Base-by-base conservation (phyloP, 441 rosid species). In the Erodium moschatum region DNA sequence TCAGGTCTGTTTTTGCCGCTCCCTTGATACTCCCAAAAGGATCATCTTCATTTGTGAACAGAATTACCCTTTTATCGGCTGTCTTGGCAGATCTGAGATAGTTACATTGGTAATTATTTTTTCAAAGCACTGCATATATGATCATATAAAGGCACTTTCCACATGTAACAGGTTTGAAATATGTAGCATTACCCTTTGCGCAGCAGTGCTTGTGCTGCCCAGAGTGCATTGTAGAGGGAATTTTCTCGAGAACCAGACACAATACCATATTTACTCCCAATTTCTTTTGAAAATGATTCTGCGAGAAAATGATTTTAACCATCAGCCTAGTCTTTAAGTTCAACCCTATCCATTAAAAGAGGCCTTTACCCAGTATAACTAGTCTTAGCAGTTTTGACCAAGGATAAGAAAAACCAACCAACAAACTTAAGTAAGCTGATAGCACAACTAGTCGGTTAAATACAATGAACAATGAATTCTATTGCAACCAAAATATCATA, bases 121-220 rank as follows among this genome's bases (percentile, higher is more conserved):
- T 61, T 64, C 77, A 67, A 31, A 65, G 15, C 27, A 21, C 42
- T 27, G 74, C 21, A 44, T 7, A 68, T 64, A 42, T 29, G 31
- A 65, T 5, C 67, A 68, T 52, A 20, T 33, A 72, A 44, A 69
- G 48, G n/a, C 29, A 42, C 52, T 64, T 6, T 20, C 27, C 60
- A 0, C 20, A 61, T 66, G n/a, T 12, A 3, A 27, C 16, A 66
- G 44, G 38, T 3, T 11, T 68, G 16, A 71, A 5, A n/a, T 46
- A 50, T 35, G 48, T 20, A 71, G 73, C 4, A 58, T 67, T 87
- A 93, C 97, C 98, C 98, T 86, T 93, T 93, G 65, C 91, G 95
- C 27, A 93, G 82, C 67, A 93, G 80, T 44, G 92, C 97, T 84
- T 93, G 98, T 12, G 96, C 96, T 70, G 85, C 96, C 98, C 98